Evolutionary conservation across 2,329 filamentous ascomycete species (phyloP), one percentile per base, ranked within the genome.

Genomic region (Pseudocercospora cruenta): DNA sequence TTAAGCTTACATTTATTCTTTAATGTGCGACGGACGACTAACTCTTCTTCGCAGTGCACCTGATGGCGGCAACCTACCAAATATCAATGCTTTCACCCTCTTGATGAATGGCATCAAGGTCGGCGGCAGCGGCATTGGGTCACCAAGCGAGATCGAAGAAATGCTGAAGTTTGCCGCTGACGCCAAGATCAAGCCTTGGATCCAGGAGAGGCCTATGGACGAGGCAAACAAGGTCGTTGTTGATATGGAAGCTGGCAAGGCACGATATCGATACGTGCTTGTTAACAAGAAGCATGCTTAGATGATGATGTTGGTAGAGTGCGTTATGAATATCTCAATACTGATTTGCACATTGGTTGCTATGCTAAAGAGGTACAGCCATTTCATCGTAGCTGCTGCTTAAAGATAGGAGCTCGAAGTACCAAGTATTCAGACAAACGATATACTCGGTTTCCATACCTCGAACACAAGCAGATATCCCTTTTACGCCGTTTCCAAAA

Each of bases 141-240:
- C 82, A 7, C 86, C 87, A 0, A 73, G 73, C 55, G 84, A 89
- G 70, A 88, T 89, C 64, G 77, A 81, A 60, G 84, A 87, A 70
- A 90, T 90, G 88, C 71, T 90, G 62, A 70, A 84, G 64, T 82
- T 90, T 64, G 87, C 85, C 7, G 86, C 81, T 0, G 82, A 87
- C 64, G 84, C 88, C 77, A 82, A 83, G 5, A 78, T 90, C 43
- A 82, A 84, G 77, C 82, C 87, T 1, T 87, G 85, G 84, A 84
- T 92, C 43, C 86, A 92, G 81, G 82, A 82, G 74, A 79, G 84
- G 43, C 81, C 83, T 0, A 81, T 90, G 81, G 84, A 82, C 74
- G 83, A 87, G n/a, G 85, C 84, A 1, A 89, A 89, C 76, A 72
- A 84, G 74, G 81, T 81, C 2, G 76, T 89, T 19, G 69, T 87